These are phyloP conservation scores for Colletotrichum paranaense DNA, from an alignment of 2,329 filamentous ascomycete species.

Conservation along the genomic window DNA sequence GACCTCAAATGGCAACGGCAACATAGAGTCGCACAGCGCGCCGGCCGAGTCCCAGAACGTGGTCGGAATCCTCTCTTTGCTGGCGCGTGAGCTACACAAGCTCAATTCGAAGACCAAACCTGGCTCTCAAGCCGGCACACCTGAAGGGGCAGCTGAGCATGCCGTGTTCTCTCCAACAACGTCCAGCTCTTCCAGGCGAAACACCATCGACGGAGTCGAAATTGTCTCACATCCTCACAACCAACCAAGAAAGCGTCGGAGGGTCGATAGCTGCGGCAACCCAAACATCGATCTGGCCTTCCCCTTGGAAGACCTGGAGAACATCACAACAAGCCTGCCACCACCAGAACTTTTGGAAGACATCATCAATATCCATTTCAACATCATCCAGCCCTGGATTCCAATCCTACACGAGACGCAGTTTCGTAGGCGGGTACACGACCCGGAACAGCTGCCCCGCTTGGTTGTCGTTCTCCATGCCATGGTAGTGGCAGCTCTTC, in stretches of 20 bases:
- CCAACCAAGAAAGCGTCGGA: constrained; percentile 35
- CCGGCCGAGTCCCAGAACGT: constrained; percentile 30
- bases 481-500: constrained; percentile 44
- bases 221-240: constrained; percentile 23
- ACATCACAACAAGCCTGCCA: constrained; percentile 41
- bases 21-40: neutral
- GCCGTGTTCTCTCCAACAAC: constrained; percentile 20
- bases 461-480: constrained; percentile 49
- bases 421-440: constrained; percentile 42
- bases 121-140: constrained; percentile 1
- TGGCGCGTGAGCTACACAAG: constrained; percentile 38
- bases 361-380: constrained; percentile 46
- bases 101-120: constrained; percentile 20
- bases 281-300: constrained; percentile 37
- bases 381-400: constrained; percentile 53
- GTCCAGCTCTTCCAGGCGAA: constrained; percentile 19
- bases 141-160: constrained; percentile 6
- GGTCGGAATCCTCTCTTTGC: constrained; percentile 35
- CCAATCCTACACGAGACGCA: constrained; percentile 48
- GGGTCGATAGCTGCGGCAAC: constrained; percentile 40
- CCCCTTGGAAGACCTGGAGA: constrained; percentile 38
- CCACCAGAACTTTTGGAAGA: constrained; percentile 35
- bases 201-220: constrained; percentile 9
- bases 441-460: constrained; percentile 40
- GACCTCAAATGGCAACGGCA: neutral